Conservation (phyloP, 1,284 basidiomycete species). For the Porogramme epimiltina region DNA sequence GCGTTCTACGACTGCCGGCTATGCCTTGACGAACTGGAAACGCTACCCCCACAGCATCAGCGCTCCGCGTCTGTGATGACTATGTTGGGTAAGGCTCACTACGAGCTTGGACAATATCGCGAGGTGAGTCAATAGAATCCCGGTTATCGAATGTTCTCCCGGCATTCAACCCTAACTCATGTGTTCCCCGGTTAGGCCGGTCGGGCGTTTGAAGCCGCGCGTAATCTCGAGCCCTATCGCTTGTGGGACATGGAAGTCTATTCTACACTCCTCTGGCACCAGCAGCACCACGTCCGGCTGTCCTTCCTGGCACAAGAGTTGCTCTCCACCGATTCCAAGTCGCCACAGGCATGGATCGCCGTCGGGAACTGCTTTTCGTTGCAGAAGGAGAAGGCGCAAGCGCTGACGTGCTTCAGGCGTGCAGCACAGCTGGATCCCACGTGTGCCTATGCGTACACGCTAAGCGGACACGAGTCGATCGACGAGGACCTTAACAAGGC, state of each 20-base stretch:
- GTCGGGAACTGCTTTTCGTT: slow-evolving; percentile 92
- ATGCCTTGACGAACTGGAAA: slow-evolving; percentile 76
- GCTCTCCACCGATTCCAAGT: slow-evolving; percentile 76
- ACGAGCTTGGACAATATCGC: slow-evolving; percentile 85
- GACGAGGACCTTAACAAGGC: slow-evolving; percentile 93
- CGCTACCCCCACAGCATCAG: slow-evolving; percentile 77
- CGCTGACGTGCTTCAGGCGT: slow-evolving; percentile 88
- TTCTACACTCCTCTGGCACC: slow-evolving; percentile 93
- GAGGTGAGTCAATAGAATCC: slow-evolving; percentile 57
- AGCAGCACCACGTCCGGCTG: slow-evolving; percentile 78
- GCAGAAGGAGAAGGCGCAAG: slow-evolving; percentile 88
- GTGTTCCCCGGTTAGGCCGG: slow-evolving; percentile 59
- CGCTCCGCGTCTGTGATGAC: slow-evolving; percentile 76
- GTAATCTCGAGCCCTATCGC: slow-evolving; percentile 82
- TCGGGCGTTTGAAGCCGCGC: slow-evolving; percentile 80
- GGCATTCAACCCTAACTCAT: slow-evolving; percentile 17
- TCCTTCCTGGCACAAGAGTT: slow-evolving; percentile 91
- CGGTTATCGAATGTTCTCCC: not conserved
- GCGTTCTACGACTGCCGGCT: slow-evolving; percentile 75
- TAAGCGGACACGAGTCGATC: slow-evolving; percentile 93
- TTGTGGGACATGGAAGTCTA: slow-evolving; percentile 92
- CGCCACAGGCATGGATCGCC: slow-evolving; percentile 92
- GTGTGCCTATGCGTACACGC: slow-evolving; percentile 90
- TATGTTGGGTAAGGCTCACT: slow-evolving; percentile 83
- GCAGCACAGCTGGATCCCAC: slow-evolving; percentile 83